Base-by-base conservation (phyloP, 108 stramenopile genomes). In the Cyclotella choctawhatcheeana region DNA sequence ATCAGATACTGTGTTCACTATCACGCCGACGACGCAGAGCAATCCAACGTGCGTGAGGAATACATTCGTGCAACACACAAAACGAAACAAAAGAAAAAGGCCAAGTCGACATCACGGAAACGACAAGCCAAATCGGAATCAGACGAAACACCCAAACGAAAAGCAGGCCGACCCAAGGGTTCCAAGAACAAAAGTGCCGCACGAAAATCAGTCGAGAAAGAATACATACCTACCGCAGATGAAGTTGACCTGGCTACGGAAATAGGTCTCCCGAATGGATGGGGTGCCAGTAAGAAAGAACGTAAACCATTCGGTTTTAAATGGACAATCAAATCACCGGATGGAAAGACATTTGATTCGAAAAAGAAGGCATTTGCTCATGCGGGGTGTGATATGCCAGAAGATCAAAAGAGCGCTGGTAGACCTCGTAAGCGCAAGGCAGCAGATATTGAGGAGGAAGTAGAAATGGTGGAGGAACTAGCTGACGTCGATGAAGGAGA, bases 1-100 rank as follows among this genome's bases (percentile, higher is more conserved):
- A 37, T 10, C 20, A 79, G 84, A 6, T 94, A 94, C 72, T 73
- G 78, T 59, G 90, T 91, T 24, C 84, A 86, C 37, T 93, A 93
- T 60, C 75, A 59, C 13, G 76, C 73, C n/a, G 90, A 91, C 52
- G 75, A 83, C 65, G 72, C 93, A 7, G 84, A 81, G 3, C 93
- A 91, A 59, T 76, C 86, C 31, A 82, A 88, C 45, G 77, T 94
- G 3, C 77, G 67, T 13, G 90, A 94, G 63, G 66, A 75, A 14
- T 75, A 76, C 35, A 89, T 94, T 55, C 86, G 88, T 17, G 79
- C 89, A 25, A 73, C 67, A 8, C 18, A 71, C 22, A 82, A 77
- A 67, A 62, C 64, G 47, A 77, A 73, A 83, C 87, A 73, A 47
- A 77, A 73, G 81, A 77, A 77, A 44, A 67, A 60, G 56, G 44